phyloP scores from a whole-genome alignment of 2,329 filamentous ascomycete genomes.

The Dactylellina sp. region DNA sequence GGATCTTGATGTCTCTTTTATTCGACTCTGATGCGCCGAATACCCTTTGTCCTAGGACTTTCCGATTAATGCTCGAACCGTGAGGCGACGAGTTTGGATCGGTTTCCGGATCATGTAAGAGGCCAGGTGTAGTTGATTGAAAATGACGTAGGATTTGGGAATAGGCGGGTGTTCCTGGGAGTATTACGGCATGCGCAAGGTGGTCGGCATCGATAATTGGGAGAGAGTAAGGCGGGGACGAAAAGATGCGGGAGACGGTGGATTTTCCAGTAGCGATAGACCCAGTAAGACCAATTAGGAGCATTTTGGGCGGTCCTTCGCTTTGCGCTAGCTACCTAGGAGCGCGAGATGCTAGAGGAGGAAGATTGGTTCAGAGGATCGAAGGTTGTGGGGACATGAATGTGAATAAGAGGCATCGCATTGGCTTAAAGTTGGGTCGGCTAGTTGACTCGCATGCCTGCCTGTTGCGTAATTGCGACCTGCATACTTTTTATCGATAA shows the following conservation, averaged over 20 bases:
- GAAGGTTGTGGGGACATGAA: constrained; percentile 2
- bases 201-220: constrained; percentile 95
- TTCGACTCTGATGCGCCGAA: constrained; percentile 82
- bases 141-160: constrained; percentile 84
- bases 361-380: not conserved
- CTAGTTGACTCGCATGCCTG: not conserved
- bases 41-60: constrained; percentile 83
- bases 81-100: constrained; percentile 51
- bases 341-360: too few relatives aligned
- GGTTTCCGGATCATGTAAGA: constrained; percentile 70
- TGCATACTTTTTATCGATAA: constrained; percentile 16
- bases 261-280: constrained; percentile 99
- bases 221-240: constrained; percentile 81
- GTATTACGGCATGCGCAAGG: constrained; percentile 90
- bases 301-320: constrained; percentile 70
- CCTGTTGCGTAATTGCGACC: constrained; percentile 10
- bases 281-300: constrained; percentile 94
- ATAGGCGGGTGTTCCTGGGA: constrained; percentile 89
- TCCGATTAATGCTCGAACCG: constrained; percentile 76
- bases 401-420: constrained; percentile 3
- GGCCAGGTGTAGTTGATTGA: constrained; percentile 81
- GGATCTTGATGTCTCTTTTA: constrained; percentile 76
- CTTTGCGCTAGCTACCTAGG: too few relatives aligned
- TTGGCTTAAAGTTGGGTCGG: constrained; percentile 4
- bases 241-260: constrained; percentile 87